Conservation (phyloP, 371 early-diverging fungal genomes). For the Mucor racemosus region DNA sequence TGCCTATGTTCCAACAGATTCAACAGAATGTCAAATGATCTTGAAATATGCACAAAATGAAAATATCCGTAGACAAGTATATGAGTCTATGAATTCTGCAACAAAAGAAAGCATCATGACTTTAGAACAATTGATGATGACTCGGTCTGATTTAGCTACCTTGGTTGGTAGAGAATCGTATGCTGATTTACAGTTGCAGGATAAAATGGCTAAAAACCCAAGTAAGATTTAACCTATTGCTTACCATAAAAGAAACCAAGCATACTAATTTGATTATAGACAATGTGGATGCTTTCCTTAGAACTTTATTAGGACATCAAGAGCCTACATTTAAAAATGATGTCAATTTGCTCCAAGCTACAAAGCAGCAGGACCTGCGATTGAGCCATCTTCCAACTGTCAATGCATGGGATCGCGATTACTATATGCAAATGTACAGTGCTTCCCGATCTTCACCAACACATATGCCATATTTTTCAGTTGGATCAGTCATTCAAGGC, state of each 20-base stretch:
- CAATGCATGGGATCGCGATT: conserved; percentile 86
- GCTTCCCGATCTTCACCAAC: conserved; percentile 24
- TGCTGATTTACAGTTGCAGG: conserved; percentile 81
- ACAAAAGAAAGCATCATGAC: conserved; percentile 61
- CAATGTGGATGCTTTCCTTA: conserved; percentile 85
- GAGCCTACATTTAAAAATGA: conserved; percentile 56
- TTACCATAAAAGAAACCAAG: not conserved
- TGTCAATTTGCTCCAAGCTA: conserved; percentile 50
- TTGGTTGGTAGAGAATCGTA: conserved; percentile 82
- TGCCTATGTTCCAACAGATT: conserved; percentile 56
- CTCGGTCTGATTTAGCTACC: conserved; percentile 76
- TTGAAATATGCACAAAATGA: conserved; percentile 68
- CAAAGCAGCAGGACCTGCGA: conserved; percentile 40
- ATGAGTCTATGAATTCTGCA: conserved; percentile 76
- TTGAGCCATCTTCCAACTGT: conserved; percentile 23
- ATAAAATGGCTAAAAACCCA: conserved; percentile 93
- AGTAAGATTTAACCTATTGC: conserved; percentile 43
- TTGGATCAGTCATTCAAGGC: conserved; percentile 88
- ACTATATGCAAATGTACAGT: conserved; percentile 55
- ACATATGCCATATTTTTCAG: conserved; percentile 72
- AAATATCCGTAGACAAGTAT: conserved; percentile 71
- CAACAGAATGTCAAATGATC: conserved; percentile 62
- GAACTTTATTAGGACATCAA: conserved; percentile 64
- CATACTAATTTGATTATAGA: conserved; percentile 33
- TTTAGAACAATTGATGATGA: conserved; percentile 76